These are phyloP conservation scores for Boletus barrowsii DNA, from an alignment of 768 basidiomycete species.

Conservation along the genomic window DNA sequence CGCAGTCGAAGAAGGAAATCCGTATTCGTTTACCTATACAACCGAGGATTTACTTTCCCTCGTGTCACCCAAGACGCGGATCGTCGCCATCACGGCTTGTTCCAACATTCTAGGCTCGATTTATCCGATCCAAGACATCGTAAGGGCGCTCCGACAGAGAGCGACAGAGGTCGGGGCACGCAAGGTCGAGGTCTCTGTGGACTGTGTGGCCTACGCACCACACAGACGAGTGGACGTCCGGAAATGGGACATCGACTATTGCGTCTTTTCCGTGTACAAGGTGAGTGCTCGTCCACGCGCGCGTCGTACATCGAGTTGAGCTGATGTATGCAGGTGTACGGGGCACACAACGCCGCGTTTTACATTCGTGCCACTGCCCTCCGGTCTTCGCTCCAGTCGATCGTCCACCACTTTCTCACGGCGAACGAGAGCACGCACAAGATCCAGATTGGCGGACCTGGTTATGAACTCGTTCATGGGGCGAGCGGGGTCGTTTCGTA, in stretches of 20 bases:
- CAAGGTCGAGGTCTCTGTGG: constrained; percentile 67
- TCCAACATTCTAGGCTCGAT: constrained; percentile 74
- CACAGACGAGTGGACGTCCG: constrained; percentile 69
- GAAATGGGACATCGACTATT: constrained; percentile 76
- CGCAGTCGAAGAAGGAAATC: constrained; percentile 51
- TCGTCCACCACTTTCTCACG: constrained; percentile 70
- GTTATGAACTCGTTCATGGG: constrained; percentile 68
- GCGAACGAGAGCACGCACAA: constrained; percentile 50
- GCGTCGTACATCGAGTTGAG: not conserved
- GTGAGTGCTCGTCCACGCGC: constrained; percentile 31
- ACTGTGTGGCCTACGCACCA: constrained; percentile 79
- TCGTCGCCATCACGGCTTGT: constrained; percentile 71
- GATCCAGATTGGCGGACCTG: constrained; percentile 70
- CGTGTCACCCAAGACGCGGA: constrained; percentile 60
- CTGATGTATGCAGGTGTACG: constrained; percentile 54
- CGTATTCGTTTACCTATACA: constrained; percentile 59
- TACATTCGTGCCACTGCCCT: constrained; percentile 55
- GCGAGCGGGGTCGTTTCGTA: constrained; percentile 61
- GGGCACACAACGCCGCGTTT: constrained; percentile 65
- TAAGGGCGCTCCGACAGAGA: constrained; percentile 46
- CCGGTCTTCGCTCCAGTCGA: constrained; percentile 48
- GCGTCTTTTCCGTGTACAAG: constrained; percentile 74
- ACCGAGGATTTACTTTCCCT: constrained; percentile 58
- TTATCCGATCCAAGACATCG: constrained; percentile 56
- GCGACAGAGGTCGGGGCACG: constrained; percentile 50